These are phyloP conservation scores for Paramecium primaurelia DNA, from an alignment of 73 alveolate species.

Conservation along the genomic window DNA sequence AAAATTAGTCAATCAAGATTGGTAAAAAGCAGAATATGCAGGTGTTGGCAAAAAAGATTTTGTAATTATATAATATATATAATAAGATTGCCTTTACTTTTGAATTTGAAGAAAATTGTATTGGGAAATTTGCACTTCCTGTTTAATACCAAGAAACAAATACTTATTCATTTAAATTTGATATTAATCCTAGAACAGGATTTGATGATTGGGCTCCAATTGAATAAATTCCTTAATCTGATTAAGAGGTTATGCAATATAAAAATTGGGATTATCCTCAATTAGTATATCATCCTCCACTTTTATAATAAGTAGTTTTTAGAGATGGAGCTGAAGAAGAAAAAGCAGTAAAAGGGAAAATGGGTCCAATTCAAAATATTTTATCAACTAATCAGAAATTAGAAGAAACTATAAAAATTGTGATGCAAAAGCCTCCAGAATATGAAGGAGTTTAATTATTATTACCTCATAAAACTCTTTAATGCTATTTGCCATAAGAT, in stretches of 20 bases:
- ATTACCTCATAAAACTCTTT: conserved; percentile 49
- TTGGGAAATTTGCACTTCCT: conserved; percentile 45
- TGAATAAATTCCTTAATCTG: conserved; percentile 52
- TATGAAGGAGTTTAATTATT: not conserved
- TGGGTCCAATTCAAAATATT: conserved; percentile 25
- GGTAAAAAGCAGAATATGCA: conserved; percentile 64
- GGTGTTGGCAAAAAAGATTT: conserved; percentile 61
- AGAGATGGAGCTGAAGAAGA: conserved; percentile 65
- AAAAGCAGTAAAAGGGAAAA: conserved; percentile 47
- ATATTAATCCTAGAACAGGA: conserved; percentile 59
- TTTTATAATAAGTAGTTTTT: not conserved
- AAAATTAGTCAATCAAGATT: conserved; percentile 51
- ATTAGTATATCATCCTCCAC: conserved; percentile 51
- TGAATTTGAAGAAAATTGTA: conserved; percentile 59
- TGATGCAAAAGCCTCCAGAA: conserved; percentile 21
- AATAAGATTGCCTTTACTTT: conserved; percentile 20
- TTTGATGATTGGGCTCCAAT: conserved; percentile 65
- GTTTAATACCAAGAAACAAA: conserved; percentile 44
- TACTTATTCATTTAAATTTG: conserved; percentile 55
- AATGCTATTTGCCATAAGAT: not conserved
- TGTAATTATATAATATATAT: not conserved
- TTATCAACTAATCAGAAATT: not conserved
- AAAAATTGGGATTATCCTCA: conserved; percentile 63
- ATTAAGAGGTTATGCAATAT: conserved; percentile 60
- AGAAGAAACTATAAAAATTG: not conserved